Evolutionary conservation across 345 rosid species (phyloP), one percentile per base, ranked within the genome.

Genomic region (Euphorbia peplus): DNA sequence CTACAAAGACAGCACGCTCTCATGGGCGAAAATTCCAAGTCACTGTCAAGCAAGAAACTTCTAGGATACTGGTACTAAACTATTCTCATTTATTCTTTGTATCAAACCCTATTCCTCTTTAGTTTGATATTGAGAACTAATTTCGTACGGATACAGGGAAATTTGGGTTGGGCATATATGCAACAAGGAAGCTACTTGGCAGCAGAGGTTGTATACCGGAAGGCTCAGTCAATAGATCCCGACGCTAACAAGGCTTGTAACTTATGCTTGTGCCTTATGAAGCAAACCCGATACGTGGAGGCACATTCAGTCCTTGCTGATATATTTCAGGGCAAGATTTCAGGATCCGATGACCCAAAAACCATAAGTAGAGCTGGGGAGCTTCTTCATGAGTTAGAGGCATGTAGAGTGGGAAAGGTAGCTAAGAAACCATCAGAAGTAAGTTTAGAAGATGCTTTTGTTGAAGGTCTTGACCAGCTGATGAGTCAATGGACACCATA

Each of bases 131-230:
- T 21, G 24, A 30, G 56, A n/a, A n/a, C 37, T 63, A 19, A 55
- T 21, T 21, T 42, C 29, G 4, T 22, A 58, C 28, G n/a, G 11
- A 18, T 77, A n/a, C n/a, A 95, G 98, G 99, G 98, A n/a, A 95
- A 95, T 75, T 75, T 95, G 83, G 99, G 98, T 16, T 95, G 99
- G 99, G 99, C 97, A 12, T 90, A 95, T 74, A 92, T 92, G 97
- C 97, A 90, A 71, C 85, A 88, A 72, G 77, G 85, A 44, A 95
- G 88, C 82, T 90, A 75, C 83, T 60, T 83, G 61, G 86, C 88
- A 0, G 99, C 99, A 0, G 98, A 95, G 78, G 96, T 79, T 0
- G 95, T 91, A 7, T 95, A 95, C 70, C 78, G 77, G 63, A 90
- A 95, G 67, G 98, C 96, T 5, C 91, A 86, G 42, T 85, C 88